A percentile compares a stretch with the other conserved stretches of the same genome.
Conservation (phyloP, 352 stramenopile species). For the Globisporangium alternatum region DNA sequence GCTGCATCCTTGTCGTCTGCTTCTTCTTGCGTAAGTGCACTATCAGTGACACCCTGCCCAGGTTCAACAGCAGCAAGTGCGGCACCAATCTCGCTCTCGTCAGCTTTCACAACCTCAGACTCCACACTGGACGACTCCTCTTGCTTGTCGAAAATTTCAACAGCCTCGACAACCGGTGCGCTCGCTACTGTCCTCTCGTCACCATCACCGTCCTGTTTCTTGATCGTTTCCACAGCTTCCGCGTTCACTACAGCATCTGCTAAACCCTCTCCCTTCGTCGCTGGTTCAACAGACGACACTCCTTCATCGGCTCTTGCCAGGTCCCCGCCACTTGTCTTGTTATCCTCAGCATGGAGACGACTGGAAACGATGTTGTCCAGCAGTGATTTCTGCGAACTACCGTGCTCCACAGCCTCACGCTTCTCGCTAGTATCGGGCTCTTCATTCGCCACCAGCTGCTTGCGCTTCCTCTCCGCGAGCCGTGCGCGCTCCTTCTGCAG, state of each 20-base stretch:
- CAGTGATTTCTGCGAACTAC: not conserved
- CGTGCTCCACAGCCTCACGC: not conserved
- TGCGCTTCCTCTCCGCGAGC: constrained; percentile 22
- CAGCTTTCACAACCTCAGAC: not conserved
- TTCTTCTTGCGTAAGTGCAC: not conserved
- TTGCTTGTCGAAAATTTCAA: too few species aligned
- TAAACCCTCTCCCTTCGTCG: not conserved
- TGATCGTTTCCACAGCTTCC: not conserved
- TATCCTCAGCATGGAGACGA: not conserved
- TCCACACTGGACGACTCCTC: not conserved
- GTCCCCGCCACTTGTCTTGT: not conserved
- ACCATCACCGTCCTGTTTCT: too few species aligned
- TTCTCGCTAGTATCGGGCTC: not conserved
- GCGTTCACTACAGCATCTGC: too few species aligned
- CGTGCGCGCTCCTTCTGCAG: constrained; percentile 52
- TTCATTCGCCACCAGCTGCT: constrained; percentile 1
- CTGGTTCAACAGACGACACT: not conserved
- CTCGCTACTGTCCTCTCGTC: not conserved
- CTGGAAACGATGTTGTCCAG: not conserved
- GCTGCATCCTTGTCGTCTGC: not conserved
- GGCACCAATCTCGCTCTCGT: not conserved
- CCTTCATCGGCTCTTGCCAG: not conserved
- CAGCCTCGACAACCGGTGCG: too few species aligned
- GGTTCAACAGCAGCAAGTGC: not conserved
- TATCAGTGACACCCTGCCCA: not conserved